Percentiles rank a stretch among this genome's conserved stretches.
phyloP scores from a whole-genome alignment of 345 rosid species.

The Iberis pinnata region DNA sequence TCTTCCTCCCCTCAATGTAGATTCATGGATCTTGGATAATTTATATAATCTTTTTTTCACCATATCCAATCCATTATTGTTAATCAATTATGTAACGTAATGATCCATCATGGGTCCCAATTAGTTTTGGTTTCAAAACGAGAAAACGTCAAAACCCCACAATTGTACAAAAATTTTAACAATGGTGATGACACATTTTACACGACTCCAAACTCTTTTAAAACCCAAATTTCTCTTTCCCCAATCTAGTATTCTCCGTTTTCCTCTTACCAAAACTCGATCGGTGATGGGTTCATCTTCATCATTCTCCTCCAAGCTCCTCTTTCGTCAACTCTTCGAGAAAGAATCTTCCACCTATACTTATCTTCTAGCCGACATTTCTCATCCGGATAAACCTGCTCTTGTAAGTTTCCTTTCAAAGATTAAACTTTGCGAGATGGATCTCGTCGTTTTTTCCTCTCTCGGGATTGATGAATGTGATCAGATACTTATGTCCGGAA shows the following conservation, averaged over 20 bases:
- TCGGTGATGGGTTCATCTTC: conserved; percentile 34
- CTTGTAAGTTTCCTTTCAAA: conserved; percentile 38
- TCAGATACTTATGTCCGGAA: neutral
- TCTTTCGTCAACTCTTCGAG: conserved; percentile 91
- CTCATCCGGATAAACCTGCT: conserved; percentile 85
- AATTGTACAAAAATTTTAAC: neutral
- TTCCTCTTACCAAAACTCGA: neutral
- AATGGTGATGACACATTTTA: neutral
- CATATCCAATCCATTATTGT: neutral
- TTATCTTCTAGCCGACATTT: conserved; percentile 78
- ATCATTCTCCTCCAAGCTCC: conserved; percentile 37
- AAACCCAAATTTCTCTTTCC: too few species aligned
- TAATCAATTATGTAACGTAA: neutral
- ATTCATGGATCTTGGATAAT: neutral
- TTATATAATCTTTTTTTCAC: neutral
- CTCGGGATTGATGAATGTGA: neutral
- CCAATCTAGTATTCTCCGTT: neutral
- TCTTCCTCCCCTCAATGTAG: too few species aligned
- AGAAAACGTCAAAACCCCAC: neutral
- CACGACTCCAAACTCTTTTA: neutral
- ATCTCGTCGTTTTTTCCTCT: neutral
- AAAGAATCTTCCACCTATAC: conserved; percentile 84
- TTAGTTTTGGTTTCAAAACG: too few species aligned
- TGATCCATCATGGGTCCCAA: neutral
- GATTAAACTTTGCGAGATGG: conserved; percentile 5